Percentiles rank a stretch among this genome's conserved stretches.
Evolutionary conservation across 371 early-diverging fungal genomes (phyloP).

Genomic region (Actinomucor elegans): DNA sequence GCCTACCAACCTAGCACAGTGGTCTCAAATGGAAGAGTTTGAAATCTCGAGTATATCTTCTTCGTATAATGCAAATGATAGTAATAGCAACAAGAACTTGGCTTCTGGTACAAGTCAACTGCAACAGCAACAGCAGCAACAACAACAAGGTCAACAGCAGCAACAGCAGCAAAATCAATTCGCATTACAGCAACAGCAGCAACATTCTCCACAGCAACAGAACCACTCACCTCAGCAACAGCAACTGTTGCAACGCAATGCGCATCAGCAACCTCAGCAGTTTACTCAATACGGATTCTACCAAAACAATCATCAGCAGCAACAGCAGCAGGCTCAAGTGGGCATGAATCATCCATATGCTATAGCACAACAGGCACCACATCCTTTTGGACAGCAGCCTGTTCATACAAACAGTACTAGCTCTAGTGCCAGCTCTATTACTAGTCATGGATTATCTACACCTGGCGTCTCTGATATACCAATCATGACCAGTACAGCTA

Average conservation of each 20-base stretch:
- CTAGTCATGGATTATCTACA: slow-evolving; percentile 37
- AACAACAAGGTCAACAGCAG: slow-evolving; percentile 5
- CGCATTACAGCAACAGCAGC: not conserved
- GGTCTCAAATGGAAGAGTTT: slow-evolving; percentile 81
- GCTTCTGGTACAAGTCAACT: slow-evolving; percentile 1
- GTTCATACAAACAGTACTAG: slow-evolving; percentile 37
- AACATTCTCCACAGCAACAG: no score
- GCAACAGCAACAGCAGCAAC: slow-evolving; percentile 8
- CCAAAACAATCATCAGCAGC: not conserved
- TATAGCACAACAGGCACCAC: not conserved
- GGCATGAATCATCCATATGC: not conserved
- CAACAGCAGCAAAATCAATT: not conserved
- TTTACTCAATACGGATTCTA: not conserved
- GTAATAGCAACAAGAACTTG: not conserved
- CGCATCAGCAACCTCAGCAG: slow-evolving; percentile 1
- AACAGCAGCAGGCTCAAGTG: not conserved
- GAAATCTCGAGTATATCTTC: slow-evolving; percentile 28
- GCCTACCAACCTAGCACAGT: slow-evolving; percentile 74
- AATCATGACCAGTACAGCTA: slow-evolving; percentile 8
- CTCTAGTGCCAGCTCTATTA: slow-evolving; percentile 33
- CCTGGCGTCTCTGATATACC: slow-evolving; percentile 25
- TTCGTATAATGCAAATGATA: not conserved
- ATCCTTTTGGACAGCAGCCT: slow-evolving; percentile 19
- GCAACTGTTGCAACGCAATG: slow-evolving; percentile 1
- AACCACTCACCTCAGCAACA: no score